A percentile compares a stretch with the other conserved stretches of the same genome.
phyloP scores from a whole-genome alignment of 2,329 filamentous ascomycete genomes.

The Atkinsonella texensis region DNA sequence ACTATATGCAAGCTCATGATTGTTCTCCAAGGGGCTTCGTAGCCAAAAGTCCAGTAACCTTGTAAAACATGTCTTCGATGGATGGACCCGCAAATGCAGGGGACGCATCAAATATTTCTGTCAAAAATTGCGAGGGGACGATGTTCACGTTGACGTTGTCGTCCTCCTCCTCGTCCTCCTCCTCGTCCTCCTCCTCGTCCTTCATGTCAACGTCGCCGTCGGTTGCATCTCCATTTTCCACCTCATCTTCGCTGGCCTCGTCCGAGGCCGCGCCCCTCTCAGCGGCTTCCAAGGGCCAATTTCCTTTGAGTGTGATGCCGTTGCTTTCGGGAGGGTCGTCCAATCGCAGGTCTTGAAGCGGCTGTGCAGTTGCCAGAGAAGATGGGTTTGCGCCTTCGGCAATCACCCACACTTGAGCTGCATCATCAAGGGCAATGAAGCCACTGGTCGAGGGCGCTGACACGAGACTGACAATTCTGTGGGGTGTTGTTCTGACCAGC shows the following conservation, averaged over 20 bases:
- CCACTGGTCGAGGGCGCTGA: slow-evolving; percentile 53
- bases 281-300: slow-evolving; percentile 16
- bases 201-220: slow-evolving; percentile 31
- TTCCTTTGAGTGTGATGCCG: no score
- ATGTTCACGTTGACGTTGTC: slow-evolving; percentile 44
- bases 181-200: slow-evolving; percentile 31
- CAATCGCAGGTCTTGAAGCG: slow-evolving; percentile 41
- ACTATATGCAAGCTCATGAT: background rate
- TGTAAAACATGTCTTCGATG: slow-evolving; percentile 64
- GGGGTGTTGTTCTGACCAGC: slow-evolving; percentile 42
- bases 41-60: slow-evolving; percentile 50
- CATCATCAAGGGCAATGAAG: slow-evolving; percentile 65
- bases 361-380: slow-evolving; percentile 39
- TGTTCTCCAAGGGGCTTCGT: slow-evolving; percentile 26
- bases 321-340: slow-evolving; percentile 20
- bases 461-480: slow-evolving; percentile 54
- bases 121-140: slow-evolving; percentile 54
- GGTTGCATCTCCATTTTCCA: slow-evolving; percentile 22
- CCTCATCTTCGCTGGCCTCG: slow-evolving; percentile 30
- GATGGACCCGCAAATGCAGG: slow-evolving; percentile 58
- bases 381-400: slow-evolving; percentile 46
- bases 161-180: slow-evolving; percentile 11
- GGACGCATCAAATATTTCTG: slow-evolving; percentile 57
- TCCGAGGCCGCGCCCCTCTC: slow-evolving; percentile 31
- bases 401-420: slow-evolving; percentile 57